Base-by-base conservation (phyloP, 208 protist genomes). In the Leishmania major region DNA sequence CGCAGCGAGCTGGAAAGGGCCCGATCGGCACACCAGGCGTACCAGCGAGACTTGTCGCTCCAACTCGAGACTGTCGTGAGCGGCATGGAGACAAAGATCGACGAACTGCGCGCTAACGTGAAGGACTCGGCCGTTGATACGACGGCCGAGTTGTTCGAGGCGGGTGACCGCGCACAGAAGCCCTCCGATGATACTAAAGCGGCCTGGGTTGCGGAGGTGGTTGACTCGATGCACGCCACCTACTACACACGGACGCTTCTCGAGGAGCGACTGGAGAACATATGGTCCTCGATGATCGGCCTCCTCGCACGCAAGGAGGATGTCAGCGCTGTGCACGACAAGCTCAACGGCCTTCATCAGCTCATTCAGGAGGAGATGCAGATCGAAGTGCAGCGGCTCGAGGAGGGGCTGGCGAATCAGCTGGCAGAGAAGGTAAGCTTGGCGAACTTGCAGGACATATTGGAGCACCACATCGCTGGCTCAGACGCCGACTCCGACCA, bases 291-390 rank as follows among this genome's bases (percentile, higher is more conserved):
- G 5, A 84, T 96, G 73, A 66, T 94, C 2, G 82, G 81, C 28
- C 84, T 95, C 31, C 86, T 96, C 49, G 73, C 92, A 67, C 91
- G 87, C 28, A 97, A 97, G 80, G 92, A 90, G 31, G 92, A 97
- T 73, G 73, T 89, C 57, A 81, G 84, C 25, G 77, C 78, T 7
- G 89, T 95, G 76, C 87, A 95, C 74, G 82, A 89, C 51, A 95
- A 94, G 60, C 73, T 95, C n/a, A 85, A 81, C 62, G 89, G 86
- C 11, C 80, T 96, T 40, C 84, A 87, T 35, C 69, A 72, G 57
- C 71, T 88, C 13, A 59, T 95, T 43, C 77, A 73, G 25, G 88
- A 95, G 47, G 87, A 93, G 78, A 35, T 91, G 55, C 71, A 80
- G 51, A 76, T 89, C 35, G 87, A 87, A 35, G 71, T 93, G 55